Evolutionary conservation across 1,139 yeast genomes (phyloP).

Genomic region (Debaryomyces robertsiae): DNA sequence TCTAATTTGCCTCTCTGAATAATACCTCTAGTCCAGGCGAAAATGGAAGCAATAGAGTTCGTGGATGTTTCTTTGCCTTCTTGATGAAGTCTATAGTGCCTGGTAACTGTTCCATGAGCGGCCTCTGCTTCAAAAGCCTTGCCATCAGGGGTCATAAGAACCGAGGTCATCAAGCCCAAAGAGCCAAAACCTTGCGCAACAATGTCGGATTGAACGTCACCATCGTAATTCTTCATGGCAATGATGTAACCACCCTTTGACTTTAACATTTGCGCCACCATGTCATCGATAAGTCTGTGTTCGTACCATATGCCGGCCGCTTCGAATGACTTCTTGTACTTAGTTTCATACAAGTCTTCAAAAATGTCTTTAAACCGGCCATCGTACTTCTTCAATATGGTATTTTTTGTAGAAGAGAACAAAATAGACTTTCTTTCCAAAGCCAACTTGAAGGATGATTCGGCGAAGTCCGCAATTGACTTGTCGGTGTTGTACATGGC

Average conservation of each 20-base stretch:
- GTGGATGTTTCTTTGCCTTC: constrained; percentile 97
- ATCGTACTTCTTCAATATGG: constrained; percentile 89
- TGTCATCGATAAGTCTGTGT: constrained; percentile 94
- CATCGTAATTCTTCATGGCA: constrained; percentile 96
- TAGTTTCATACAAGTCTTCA: constrained; percentile 72
- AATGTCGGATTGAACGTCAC: constrained; percentile 95
- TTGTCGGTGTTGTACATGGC: constrained; percentile 96
- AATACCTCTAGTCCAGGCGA: constrained; percentile 94
- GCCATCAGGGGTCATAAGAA: constrained; percentile 91
- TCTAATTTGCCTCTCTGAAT: constrained; percentile 91
- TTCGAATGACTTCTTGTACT: constrained; percentile 73
- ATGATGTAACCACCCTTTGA: constrained; percentile 92
- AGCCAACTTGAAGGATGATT: constrained; percentile 88
- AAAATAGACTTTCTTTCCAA: constrained; percentile 74
- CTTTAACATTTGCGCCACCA: constrained; percentile 98
- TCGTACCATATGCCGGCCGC: constrained; percentile 86
- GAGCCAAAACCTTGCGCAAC: constrained; percentile 99
- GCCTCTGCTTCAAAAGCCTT: constrained; percentile 95
- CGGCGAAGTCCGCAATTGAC: constrained; percentile 87
- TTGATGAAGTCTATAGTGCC: constrained; percentile 94
- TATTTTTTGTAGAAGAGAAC: constrained; percentile 88
- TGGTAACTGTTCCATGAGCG: constrained; percentile 96
- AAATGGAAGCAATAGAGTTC: constrained; percentile 96
- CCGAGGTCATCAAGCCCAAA: constrained; percentile 94
- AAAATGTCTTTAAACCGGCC: constrained; percentile 95